Evolutionary conservation across 768 basidiomycete genomes (phyloP).

Genomic region (Macrolepiota fuliginosa): DNA sequence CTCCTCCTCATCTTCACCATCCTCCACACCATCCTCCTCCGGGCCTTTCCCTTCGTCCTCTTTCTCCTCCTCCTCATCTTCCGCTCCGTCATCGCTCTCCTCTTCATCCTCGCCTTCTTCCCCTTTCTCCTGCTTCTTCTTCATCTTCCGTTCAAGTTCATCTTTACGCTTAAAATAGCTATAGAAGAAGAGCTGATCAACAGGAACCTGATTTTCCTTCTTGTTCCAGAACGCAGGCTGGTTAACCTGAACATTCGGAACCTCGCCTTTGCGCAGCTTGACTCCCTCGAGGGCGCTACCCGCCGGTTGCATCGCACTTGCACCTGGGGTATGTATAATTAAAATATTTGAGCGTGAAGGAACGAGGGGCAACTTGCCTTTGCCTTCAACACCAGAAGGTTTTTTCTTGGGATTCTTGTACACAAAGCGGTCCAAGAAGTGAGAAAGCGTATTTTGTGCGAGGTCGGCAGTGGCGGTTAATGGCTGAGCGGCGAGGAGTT

Average conservation of each 20-base stretch:
- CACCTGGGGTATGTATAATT: slow-evolving; percentile 57
- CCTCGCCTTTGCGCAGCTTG: slow-evolving; percentile 66
- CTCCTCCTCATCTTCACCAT: slow-evolving; percentile 38
- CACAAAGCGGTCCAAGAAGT: slow-evolving; percentile 96
- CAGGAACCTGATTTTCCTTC: slow-evolving; percentile 71
- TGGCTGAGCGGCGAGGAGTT: slow-evolving; percentile 70
- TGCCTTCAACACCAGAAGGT: slow-evolving; percentile 23
- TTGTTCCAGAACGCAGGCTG: slow-evolving; percentile 72
- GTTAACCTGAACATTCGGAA: slow-evolving; percentile 58
- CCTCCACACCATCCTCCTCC: slow-evolving; percentile 21
- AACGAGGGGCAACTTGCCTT: neutral
- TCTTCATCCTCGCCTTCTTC: slow-evolving; percentile 32
- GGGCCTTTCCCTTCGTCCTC: slow-evolving; percentile 23
- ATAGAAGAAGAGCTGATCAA: slow-evolving; percentile 94
- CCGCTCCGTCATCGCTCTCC: slow-evolving; percentile 34
- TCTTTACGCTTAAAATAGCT: slow-evolving; percentile 80
- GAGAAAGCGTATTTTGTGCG: slow-evolving; percentile 87
- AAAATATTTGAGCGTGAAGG: neutral
- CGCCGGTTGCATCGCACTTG: slow-evolving; percentile 94
- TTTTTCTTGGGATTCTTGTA: slow-evolving; percentile 91
- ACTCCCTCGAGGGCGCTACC: slow-evolving; percentile 69
- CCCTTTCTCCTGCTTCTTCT: slow-evolving; percentile 35
- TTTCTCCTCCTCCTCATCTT: slow-evolving; percentile 36
- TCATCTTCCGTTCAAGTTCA: slow-evolving; percentile 40
- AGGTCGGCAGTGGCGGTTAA: slow-evolving; percentile 86